Percentiles rank a stretch among this genome's conserved stretches.
Evolutionary conservation across 345 rosid genomes (phyloP).

Genomic region (Raphanus raphanistrum): DNA sequence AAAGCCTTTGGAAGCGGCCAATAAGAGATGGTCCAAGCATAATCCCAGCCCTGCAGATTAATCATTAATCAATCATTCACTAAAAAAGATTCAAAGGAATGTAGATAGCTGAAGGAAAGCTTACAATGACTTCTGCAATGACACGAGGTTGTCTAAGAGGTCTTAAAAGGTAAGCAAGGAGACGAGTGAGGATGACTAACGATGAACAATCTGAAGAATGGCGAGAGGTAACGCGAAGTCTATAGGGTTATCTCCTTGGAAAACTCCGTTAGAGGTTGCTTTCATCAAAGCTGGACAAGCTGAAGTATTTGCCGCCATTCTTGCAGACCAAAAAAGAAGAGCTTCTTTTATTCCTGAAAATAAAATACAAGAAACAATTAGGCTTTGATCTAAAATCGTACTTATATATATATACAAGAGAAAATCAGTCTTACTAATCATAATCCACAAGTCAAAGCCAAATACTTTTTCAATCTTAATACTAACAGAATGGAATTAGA

Average conservation of each 20-base stretch:
- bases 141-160: constrained; percentile 84
- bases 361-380: background rate
- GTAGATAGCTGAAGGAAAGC: constrained; percentile 9
- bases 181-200: constrained; percentile 62
- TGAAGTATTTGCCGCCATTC: constrained; percentile 45
- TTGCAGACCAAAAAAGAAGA: background rate
- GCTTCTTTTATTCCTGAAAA: background rate
- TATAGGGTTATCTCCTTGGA: constrained; percentile 71
- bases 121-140: constrained; percentile 74
- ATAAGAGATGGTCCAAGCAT: constrained; percentile 77
- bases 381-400: background rate
- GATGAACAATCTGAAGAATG: constrained; percentile 65
- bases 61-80: background rate
- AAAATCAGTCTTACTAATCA: background rate
- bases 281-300: constrained; percentile 57
- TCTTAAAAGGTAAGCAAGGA: constrained; percentile 60
- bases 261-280: constrained; percentile 70
- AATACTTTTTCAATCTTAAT: background rate
- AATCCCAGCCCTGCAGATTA: constrained; percentile 61
- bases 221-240: constrained; percentile 73
- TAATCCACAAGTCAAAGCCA: background rate
- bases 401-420: background rate
- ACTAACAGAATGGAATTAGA: background rate
- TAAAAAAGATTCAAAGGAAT: background rate
- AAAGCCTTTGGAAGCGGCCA: constrained; percentile 55